Evolutionary conservation across 169 alveolate species (phyloP).

Genomic region (Eimeria tenella): DNA sequence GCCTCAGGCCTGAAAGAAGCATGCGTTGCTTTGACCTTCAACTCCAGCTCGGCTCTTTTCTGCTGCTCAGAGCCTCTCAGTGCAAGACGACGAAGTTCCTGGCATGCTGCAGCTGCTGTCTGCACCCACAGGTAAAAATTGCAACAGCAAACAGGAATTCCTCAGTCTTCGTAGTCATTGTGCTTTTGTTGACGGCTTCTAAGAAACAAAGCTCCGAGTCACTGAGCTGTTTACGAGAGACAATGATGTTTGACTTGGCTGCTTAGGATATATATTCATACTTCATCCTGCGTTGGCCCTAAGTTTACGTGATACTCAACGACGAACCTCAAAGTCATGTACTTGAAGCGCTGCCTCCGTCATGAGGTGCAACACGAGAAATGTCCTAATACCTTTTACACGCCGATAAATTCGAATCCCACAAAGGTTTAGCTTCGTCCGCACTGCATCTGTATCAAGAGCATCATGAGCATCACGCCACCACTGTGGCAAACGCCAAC

Average conservation of each 20-base stretch:
- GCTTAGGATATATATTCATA: too few species aligned
- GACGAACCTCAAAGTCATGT: slow-evolving; percentile 9
- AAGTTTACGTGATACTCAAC: not conserved
- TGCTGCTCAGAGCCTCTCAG: slow-evolving; percentile 31
- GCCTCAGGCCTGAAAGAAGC: not conserved
- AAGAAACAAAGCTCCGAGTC: not conserved
- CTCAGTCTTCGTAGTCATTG: not conserved
- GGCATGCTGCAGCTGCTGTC: slow-evolving; percentile 48
- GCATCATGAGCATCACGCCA: slow-evolving; percentile 59
- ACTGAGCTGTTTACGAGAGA: too few species aligned
- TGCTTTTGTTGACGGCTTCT: not conserved
- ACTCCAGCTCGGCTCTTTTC: slow-evolving; percentile 38
- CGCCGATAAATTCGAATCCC: slow-evolving; percentile 55
- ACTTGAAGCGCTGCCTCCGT: slow-evolving; percentile 62
- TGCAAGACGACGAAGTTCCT: slow-evolving; percentile 38
- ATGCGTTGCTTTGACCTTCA: slow-evolving; percentile 42
- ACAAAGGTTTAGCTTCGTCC: slow-evolving; percentile 15
- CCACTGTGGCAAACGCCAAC: slow-evolving; percentile 42
- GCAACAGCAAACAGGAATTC: not conserved
- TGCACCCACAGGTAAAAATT: not conserved
- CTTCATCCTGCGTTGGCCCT: not conserved
- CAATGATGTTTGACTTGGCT: too few species aligned
- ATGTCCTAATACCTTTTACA: slow-evolving; percentile 38
- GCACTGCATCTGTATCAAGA: slow-evolving; percentile 15
- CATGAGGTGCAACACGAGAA: slow-evolving; percentile 57